Base-by-base conservation (phyloP, 2,329 filamentous ascomycete genomes). In the Talaromyces sp. region DNA sequence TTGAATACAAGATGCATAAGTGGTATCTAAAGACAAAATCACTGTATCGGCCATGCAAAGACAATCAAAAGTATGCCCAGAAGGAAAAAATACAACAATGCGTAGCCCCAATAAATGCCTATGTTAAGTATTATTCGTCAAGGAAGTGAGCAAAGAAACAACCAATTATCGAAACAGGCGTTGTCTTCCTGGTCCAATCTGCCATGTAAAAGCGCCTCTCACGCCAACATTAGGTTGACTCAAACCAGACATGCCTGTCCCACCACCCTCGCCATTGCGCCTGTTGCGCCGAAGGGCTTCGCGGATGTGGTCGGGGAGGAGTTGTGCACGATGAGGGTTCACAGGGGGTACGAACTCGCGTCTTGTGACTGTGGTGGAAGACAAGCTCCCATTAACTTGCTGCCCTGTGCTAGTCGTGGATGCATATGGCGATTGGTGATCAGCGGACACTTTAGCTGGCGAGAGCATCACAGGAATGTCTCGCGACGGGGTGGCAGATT, bases 241-340 rank as follows among this genome's bases (percentile, higher is more conserved):
- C 62, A 79, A 63, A 6, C 78, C 79, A 0, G 76, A 75, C 62
- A 79, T 78, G 1, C 79, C 79, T 3, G 79, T 78, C 17, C 77
- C 77, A 7, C 76, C 78, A 35, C 78, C 77, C 63, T 81, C 79
- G 4, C 77, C 74, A 62, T 79, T 75, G n/a, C 75, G 75, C 65
- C 79, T 80, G 61, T 79, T 79, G 54, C 80, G 73, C 56, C 79
- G 72, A 24, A 80, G 64, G 3, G 79, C 79, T 64, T 81, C 79
- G 48, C 79, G 74, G n/a, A 81, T 65, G 66, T 81, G 79, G 50
- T 78, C 71, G 3, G 79, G 80, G 12, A 81, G 69, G 31, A 81
- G 70, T 51, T 79, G 79, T 3, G 77, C 78, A 12, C 75, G 75
- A 63, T 80, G 78, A 0, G 78, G 78, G 59, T 80, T 80, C 0